phyloP scores from a whole-genome alignment of 495 filamentous ascomycete species.

The Lentithecium fluviatile region DNA sequence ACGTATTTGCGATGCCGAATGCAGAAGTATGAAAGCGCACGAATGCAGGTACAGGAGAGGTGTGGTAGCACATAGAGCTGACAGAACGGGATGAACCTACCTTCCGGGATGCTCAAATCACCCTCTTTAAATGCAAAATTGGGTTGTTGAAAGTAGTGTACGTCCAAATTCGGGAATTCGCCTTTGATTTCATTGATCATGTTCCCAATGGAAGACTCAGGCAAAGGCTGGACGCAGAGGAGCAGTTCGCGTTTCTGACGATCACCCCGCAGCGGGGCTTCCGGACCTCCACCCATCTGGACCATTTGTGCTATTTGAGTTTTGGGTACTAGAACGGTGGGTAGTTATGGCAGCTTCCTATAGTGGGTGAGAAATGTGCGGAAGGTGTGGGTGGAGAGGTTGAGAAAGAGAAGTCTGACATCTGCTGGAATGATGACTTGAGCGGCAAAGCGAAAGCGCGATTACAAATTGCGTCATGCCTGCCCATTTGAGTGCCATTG shows the following conservation, averaged over 20 bases:
- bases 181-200: conserved; percentile 14
- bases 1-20: no score
- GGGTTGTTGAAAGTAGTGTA: conserved; percentile 22
- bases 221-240: conserved; percentile 27
- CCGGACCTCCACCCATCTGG: conserved; percentile 31
- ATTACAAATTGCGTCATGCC: no score
- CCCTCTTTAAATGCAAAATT: conserved; percentile 1
- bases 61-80: neutral
- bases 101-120: conserved; percentile 24
- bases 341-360: no score
- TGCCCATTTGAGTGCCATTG: no score
- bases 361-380: no score
- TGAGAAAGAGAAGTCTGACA: no score
- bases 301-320: conserved; percentile 9
- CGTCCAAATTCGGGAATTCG: conserved; percentile 30
- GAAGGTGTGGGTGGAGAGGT: no score
- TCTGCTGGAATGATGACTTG: no score
- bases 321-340: neutral
- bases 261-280: conserved; percentile 9
- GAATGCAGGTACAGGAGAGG: neutral
- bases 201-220: conserved; percentile 2
- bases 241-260: conserved; percentile 12
- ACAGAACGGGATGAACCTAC: conserved; percentile 10
- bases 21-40: neutral
- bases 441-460: no score